Percentiles rank a stretch among this genome's conserved stretches.
phyloP scores from a whole-genome alignment of 176 grass and related monocot species.

The Chloris gayana region DNA sequence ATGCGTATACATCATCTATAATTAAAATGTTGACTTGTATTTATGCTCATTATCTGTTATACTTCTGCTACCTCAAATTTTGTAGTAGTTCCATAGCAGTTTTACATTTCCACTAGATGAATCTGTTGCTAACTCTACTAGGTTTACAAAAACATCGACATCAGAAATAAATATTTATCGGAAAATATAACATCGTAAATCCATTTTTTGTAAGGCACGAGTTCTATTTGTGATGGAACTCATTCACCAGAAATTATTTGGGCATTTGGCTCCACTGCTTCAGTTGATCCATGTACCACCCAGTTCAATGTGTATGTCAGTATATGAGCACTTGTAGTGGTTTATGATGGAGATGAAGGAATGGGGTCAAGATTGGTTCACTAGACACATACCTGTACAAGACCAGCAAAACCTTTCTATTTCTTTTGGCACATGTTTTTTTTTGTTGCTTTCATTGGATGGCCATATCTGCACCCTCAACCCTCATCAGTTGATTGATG shows the following conservation, averaged over 20 bases:
- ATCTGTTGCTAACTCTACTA: neutral
- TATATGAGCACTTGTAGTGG: neutral
- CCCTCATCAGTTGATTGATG: slow-evolving; percentile 19
- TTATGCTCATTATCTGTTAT: neutral
- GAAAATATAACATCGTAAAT: neutral
- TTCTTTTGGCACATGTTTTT: slow-evolving; percentile 2
- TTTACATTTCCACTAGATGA: neutral
- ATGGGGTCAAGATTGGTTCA: slow-evolving; percentile 1
- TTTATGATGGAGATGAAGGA: slow-evolving; percentile 3
- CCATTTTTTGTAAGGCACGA: too few relatives aligned
- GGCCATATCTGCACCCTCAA: slow-evolving; percentile 11
- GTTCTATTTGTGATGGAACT: neutral
- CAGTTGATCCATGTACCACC: neutral
- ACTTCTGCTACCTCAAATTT: neutral
- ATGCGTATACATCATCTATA: neutral
- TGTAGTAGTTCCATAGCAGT: neutral
- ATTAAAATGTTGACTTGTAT: slow-evolving; percentile 1
- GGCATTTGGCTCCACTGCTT: neutral
- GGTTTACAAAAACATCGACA: neutral
- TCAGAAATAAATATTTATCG: neutral
- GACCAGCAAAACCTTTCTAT: neutral
- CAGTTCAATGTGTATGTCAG: neutral
- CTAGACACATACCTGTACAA: slow-evolving; percentile 8
- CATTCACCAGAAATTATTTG: neutral
- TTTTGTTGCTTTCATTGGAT: slow-evolving; percentile 28